Evolutionary conservation across 192 early-diverging fungal genomes (phyloP).

Genomic region (Rhizophagus sp.): DNA sequence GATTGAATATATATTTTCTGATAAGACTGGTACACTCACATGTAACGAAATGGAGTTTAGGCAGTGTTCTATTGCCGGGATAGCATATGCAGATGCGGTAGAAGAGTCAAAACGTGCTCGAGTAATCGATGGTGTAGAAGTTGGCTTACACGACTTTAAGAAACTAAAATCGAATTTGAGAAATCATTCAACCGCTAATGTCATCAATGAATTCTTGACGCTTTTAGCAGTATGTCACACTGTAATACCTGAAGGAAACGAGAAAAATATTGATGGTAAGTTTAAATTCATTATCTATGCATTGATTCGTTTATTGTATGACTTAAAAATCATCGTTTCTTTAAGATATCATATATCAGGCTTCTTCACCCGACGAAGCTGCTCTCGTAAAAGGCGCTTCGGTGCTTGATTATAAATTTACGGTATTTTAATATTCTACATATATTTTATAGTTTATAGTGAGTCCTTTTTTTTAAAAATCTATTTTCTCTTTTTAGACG

Average conservation of each 20-base stretch:
- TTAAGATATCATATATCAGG: conserved; percentile 84
- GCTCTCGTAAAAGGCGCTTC: conserved; percentile 85
- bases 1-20: conserved; percentile 97
- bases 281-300: neutral
- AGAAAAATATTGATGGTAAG: conserved; percentile 39
- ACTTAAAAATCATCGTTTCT: neutral
- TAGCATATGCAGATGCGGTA: conserved; percentile 86
- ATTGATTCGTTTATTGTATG: neutral
- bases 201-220: conserved; percentile 88
- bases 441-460: neutral
- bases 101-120: conserved; percentile 88
- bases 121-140: conserved; percentile 68
- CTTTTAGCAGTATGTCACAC: conserved; percentile 95
- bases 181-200: conserved; percentile 56
- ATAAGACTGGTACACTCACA: conserved; percentile 90
- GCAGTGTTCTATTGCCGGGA: conserved; percentile 88
- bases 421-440: conserved; percentile 32
- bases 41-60: conserved; percentile 90
- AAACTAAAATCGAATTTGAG: conserved; percentile 62
- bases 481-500: conserved; percentile 33
- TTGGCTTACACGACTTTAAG: conserved; percentile 66
- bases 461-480: neutral
- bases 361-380: conserved; percentile 95
- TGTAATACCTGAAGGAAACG: conserved; percentile 87
- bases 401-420: conserved; percentile 64